Conservation (phyloP, 1,284 basidiomycete species). For the Austropuccinia psidii region DNA sequence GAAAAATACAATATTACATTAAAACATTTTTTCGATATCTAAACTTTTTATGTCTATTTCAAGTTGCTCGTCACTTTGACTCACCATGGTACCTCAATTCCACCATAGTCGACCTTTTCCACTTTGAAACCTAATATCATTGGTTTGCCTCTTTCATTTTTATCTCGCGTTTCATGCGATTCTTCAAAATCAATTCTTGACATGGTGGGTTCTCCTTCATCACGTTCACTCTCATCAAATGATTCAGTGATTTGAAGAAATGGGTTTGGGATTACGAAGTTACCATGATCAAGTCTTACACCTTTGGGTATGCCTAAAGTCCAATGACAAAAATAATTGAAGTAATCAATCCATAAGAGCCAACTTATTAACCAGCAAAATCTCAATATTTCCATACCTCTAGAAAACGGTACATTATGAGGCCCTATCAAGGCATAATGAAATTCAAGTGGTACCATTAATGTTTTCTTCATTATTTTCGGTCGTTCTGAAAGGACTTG, state of each 20-base stretch:
- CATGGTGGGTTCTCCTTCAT: not conserved
- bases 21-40: not conserved
- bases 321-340: not conserved
- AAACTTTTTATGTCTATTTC: not conserved
- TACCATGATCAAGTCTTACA: slow-evolving; percentile 7
- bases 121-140: slow-evolving; percentile 11
- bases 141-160: not conserved
- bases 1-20: not conserved
- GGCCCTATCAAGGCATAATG: slow-evolving; percentile 1
- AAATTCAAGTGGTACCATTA: slow-evolving; percentile 14
- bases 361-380: not conserved
- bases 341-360: not conserved
- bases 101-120: not conserved
- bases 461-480: not conserved
- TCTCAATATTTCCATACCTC: not conserved
- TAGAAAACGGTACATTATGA: slow-evolving; percentile 15
- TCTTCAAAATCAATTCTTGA: slow-evolving; percentile 31
- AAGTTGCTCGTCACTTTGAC: too few relatives aligned
- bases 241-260: not conserved
- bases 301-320: slow-evolving; percentile 16
- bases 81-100: slow-evolving; percentile 23
- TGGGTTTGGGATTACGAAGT: not conserved
- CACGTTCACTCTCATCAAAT: not conserved
- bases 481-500: not conserved
- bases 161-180: too few relatives aligned